These are phyloP conservation scores for Epichloe gansuensis DNA, from an alignment of 2,329 filamentous ascomycete species.

Conservation along the genomic window DNA sequence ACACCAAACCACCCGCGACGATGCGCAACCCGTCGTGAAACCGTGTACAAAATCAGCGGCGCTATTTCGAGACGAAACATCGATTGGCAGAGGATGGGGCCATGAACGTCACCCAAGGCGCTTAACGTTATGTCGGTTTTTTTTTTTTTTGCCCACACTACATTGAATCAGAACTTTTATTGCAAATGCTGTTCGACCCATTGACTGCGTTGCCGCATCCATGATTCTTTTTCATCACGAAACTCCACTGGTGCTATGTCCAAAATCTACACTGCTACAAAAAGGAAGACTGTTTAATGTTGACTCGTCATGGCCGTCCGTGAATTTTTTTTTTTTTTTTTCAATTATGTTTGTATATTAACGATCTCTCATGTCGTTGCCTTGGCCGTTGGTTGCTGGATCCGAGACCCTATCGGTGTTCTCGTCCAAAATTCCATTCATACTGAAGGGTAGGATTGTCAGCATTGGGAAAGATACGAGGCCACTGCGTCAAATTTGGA, in stretches of 20 bases:
- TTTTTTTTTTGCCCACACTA: neutral
- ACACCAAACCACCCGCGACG: neutral
- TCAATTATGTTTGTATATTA: neutral
- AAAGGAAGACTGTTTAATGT: neutral
- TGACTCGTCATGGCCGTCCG: neutral
- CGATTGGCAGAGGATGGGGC: neutral
- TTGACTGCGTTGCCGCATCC: neutral
- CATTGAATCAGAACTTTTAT: neutral
- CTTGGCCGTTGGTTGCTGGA: constrained; percentile 3
- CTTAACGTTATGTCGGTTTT: neutral
- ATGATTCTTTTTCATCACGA: neutral
- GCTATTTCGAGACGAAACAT: neutral
- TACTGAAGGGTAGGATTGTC: constrained; percentile 29
- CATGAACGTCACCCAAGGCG: neutral
- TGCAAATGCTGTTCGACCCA: neutral
- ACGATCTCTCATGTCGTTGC: neutral
- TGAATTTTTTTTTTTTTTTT: neutral
- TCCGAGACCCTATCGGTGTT: constrained; percentile 38
- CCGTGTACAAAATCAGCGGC: constrained; percentile 7
- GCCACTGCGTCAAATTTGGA: neutral
- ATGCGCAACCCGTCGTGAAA: neutral
- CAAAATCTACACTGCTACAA: neutral
- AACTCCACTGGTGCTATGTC: neutral
- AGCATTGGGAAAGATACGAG: constrained; percentile 2
- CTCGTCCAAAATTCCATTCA: constrained; percentile 50